Percentiles rank a stretch among this genome's conserved stretches.
phyloP scores from a whole-genome alignment of 495 filamentous ascomycete genomes.

The Neurospora pannonica region DNA sequence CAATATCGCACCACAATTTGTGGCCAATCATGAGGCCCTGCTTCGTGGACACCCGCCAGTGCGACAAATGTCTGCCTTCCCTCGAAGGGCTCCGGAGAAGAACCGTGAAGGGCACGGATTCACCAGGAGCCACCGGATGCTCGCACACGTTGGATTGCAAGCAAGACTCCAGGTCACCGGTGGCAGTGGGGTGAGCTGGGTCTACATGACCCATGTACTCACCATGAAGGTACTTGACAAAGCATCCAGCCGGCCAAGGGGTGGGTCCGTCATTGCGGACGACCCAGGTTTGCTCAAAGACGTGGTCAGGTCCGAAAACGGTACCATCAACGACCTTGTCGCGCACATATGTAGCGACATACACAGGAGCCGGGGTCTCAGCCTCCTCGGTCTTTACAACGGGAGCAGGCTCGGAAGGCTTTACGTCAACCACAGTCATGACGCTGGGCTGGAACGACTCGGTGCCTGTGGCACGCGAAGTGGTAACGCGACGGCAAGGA shows the following conservation, averaged over 20 bases:
- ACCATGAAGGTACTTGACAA: conserved; percentile 83
- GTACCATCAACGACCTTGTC: conserved; percentile 76
- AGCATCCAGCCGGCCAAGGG: conserved; percentile 81
- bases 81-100: conserved; percentile 68
- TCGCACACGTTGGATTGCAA: conserved; percentile 74
- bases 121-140: conserved; percentile 56
- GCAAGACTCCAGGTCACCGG: conserved; percentile 58
- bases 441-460: conserved; percentile 46
- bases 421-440: conserved; percentile 63
- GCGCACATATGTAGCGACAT: conserved; percentile 66
- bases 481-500: conserved; percentile 16
- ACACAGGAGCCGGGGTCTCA: conserved; percentile 24
- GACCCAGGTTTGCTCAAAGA: conserved; percentile 88
- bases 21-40: conserved; percentile 82
- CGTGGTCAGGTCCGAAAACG: conserved; percentile 51
- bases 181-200: conserved; percentile 62
- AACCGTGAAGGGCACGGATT: conserved; percentile 73
- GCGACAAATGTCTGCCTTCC: conserved; percentile 70
- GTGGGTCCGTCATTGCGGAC: conserved; percentile 72
- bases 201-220: conserved; percentile 92
- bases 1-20: conserved; percentile 88
- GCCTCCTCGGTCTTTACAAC: conserved; percentile 21
- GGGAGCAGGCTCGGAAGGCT: conserved; percentile 40
- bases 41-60: conserved; percentile 86
- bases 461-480: conserved; percentile 44